Evolutionary conservation across 768 basidiomycete genomes (phyloP), one percentile per base, ranked within the genome.

Genomic region (Lentinula raphanica): DNA sequence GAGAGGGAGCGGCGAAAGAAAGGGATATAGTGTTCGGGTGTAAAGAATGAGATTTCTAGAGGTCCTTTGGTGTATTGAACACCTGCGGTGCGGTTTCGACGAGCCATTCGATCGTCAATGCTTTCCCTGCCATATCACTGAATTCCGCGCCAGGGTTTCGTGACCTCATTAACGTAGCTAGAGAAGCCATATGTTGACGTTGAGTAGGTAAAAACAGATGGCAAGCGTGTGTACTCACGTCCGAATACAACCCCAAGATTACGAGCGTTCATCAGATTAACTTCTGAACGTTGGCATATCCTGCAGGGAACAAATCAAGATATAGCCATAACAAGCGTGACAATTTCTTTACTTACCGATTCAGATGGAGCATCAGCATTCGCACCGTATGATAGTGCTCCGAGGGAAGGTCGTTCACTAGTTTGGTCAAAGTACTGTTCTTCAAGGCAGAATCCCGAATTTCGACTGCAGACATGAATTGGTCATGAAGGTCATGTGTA

Each of bases 221-320:
- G 25, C 46, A 60, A 29, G 32, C 36, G 27, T 13, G 29, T 28
- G 13, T 11, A 86, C 96, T 74, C 71, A 98, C 96, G 97, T 64
- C 97, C 97, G 72, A 98, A 98, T 40, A 99, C 95, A 29, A 98
- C 94, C 5, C 97, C 97, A 21, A 99, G 75, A 66, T 98, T 99
- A 62, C 94, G 82, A 2, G 93, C 88, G 50, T 85, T 92, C 97
- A 99, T 99, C 54, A 94, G 78, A 72, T 99, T 99, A 49, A 74
- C 77, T 40, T 87, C 83, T 56, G 81, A 81, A 32, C 78, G 79
- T 58, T 85, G 84, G 83, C 29, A 98, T 80, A 54, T 80, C 81
- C 58, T 53, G 55, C 49, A 35, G 46, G 80, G 79, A 61, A 60
- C 42, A 21, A 44, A 58, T 39, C 44, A 49, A 51, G 17, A 27